Base-by-base conservation (phyloP, 257 asterid genomes). In the Salvia hispanica region DNA sequence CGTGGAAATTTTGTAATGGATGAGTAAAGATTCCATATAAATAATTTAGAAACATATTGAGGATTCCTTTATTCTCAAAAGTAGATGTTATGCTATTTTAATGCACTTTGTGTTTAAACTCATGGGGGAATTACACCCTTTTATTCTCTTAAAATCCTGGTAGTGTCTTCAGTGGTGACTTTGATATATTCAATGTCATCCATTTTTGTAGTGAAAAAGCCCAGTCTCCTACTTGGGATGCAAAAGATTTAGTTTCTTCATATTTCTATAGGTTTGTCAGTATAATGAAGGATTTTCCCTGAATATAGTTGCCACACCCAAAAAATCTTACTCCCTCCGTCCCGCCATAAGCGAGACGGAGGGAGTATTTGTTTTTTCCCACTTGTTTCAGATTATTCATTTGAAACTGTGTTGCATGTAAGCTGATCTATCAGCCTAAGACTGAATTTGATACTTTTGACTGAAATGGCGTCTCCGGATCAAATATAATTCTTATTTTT, bases 141-240 rank as follows among this genome's bases (percentile, higher is more conserved):
- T 51, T 52, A 4, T 21, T 61, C 15, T 10, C 34, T 43, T 2
- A 11, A 5, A 53, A 14, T 36, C 34, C 10, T 60, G 37, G 62
- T 28, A 53, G 64, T 59, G 46, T 53, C 50, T 45, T 42, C 37
- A 36, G 50, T 42, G 40, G 58, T 39, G 47, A 28, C 31, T 37
- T 48, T 56, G 76, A 51, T 18, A 53, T 54, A 34, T 48, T 28
- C 46, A 4, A 44, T 58, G 43, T 40, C n/a, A 11, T 53, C 39
- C 55, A 62, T n/a, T 40, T 14, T 72, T 28, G 48, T 63, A 25
- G 15, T 14, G 51, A 25, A 45, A n/a, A 25, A 21, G 52, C 28
- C 55, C 10, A 37, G 45, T 73, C 42, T 73, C 76, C 43, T 47
- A 61, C 65, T 47, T 34, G 40, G 66, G 74, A 70, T 46, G 46